These are phyloP conservation scores for Diaporthe sp. DNA, from an alignment of 2,329 filamentous ascomycete species.

Conservation along the genomic window DNA sequence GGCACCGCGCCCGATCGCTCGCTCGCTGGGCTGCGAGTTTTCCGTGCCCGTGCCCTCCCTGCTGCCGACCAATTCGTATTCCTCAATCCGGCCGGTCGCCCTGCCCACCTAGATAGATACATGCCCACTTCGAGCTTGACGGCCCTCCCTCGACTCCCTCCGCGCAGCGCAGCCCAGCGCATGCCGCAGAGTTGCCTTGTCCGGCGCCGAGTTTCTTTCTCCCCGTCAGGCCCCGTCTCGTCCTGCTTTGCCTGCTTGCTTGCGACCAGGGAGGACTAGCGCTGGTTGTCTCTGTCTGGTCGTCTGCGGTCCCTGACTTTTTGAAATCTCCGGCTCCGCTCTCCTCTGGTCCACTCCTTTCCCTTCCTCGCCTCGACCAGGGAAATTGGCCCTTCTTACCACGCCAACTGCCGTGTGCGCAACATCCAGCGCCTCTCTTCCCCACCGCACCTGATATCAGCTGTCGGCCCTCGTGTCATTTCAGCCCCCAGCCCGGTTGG, in stretches of 20 bases:
- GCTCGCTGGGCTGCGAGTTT: neutral
- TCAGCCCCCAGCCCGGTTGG: neutral
- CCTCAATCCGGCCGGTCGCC: constrained; percentile 7
- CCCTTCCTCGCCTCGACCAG: constrained; percentile 4
- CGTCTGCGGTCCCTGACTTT: neutral
- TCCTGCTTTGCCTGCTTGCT: neutral
- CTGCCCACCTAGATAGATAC: neutral
- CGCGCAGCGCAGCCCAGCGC: neutral
- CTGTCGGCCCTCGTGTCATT: neutral
- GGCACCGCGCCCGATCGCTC: neutral
- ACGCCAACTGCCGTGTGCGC: constrained; percentile 11
- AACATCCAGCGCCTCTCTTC: constrained; percentile 7
- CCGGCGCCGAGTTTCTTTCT: neutral
- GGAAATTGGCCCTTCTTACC: constrained; percentile 7
- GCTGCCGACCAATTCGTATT: constrained; percentile 15
- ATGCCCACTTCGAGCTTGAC: constrained; percentile 8
- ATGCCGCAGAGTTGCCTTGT: neutral
- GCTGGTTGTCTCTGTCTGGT: constrained; percentile 3
- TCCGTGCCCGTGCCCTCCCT: neutral
- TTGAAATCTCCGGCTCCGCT: constrained; percentile 17
- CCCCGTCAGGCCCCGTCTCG: neutral
- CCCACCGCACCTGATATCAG: constrained; percentile 16
- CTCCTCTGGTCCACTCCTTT: constrained; percentile 8
- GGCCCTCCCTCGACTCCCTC: constrained; percentile 3
- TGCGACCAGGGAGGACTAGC: constrained; percentile 19